A percentile compares a stretch with the other conserved stretches of the same genome.
Evolutionary conservation across 495 filamentous ascomycete species (phyloP).

Genomic region (Melanomma pulvis-pyrius): DNA sequence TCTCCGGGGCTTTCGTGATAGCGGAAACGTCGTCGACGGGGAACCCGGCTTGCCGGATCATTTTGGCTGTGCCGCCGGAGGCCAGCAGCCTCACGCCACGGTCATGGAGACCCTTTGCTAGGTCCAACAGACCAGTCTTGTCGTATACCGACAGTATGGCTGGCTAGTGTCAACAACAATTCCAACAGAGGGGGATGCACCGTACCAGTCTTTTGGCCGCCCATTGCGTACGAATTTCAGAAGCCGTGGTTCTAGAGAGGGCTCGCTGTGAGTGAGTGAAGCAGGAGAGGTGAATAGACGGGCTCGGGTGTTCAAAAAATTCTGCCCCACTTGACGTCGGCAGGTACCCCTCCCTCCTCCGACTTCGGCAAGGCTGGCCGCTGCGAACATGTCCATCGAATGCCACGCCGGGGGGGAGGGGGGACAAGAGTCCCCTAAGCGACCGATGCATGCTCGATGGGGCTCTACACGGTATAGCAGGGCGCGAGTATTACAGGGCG

Average conservation of each 20-base stretch:
- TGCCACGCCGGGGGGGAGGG: no score
- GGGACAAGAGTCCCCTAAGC: no score
- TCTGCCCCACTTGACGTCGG: neutral
- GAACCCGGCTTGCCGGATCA: conserved; percentile 95
- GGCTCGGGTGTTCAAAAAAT: neutral
- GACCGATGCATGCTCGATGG: no score
- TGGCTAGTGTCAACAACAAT: conserved; percentile 33
- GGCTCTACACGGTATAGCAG: no score
- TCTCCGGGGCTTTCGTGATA: conserved; percentile 98
- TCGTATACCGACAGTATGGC: conserved; percentile 98
- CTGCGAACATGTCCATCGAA: no score
- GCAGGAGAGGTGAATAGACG: neutral
- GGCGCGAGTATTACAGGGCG: neutral
- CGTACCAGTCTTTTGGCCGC: conserved; percentile 30
- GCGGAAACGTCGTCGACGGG: conserved; percentile 95
- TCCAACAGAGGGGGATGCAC: neutral
- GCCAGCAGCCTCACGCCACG: conserved; percentile 90
- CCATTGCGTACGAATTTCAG: conserved; percentile 18
- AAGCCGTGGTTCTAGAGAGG: neutral
- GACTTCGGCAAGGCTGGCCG: conserved; percentile 25
- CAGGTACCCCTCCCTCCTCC: conserved; percentile 8
- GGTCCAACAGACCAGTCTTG: conserved; percentile 94
- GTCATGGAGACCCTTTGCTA: conserved; percentile 91
- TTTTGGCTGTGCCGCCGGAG: conserved; percentile 88
- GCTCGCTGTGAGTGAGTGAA: neutral